A percentile compares a stretch with the other conserved stretches of the same genome.
Conservation (phyloP, 345 rosid genomes). For the Linum lewisii region DNA sequence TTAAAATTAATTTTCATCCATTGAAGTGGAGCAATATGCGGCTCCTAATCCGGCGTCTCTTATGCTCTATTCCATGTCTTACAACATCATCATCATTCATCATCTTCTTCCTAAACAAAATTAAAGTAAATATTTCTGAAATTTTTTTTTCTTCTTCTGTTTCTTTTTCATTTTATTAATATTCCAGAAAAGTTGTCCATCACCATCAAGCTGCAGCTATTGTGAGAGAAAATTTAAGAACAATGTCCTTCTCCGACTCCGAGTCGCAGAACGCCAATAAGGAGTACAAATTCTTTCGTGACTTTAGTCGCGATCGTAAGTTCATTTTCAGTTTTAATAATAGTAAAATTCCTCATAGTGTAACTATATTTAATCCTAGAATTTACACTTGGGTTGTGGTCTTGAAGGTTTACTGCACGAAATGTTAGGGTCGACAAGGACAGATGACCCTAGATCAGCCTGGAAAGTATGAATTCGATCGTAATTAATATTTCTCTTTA, state of each 20-base stretch:
- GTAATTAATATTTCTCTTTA: no score
- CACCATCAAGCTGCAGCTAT: no score
- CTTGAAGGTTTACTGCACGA: conserved; percentile 57
- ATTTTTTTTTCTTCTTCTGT: no score
- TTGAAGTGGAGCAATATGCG: neutral
- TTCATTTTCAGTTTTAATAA: conserved; percentile 1
- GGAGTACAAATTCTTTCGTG: conserved; percentile 68
- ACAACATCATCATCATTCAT: neutral
- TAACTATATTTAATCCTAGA: neutral
- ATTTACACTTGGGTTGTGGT: no score
- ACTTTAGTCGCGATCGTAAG: conserved; percentile 68
- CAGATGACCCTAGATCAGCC: conserved; percentile 50
- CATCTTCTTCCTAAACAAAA: no score
- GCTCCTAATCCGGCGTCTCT: neutral
- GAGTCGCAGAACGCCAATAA: conserved; percentile 38
- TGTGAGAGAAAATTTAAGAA: neutral
- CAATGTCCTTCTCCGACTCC: conserved; percentile 68
- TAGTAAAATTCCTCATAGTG: neutral
- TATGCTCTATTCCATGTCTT: neutral
- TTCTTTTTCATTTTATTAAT: no score
- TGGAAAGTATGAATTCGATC: conserved; percentile 65
- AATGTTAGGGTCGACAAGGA: conserved; percentile 72
- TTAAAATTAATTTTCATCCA: neutral
- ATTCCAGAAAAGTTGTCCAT: neutral
- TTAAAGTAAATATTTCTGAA: no score